phyloP scores from a whole-genome alignment of 768 basidiomycete species.

The Suillus tomentosus region DNA sequence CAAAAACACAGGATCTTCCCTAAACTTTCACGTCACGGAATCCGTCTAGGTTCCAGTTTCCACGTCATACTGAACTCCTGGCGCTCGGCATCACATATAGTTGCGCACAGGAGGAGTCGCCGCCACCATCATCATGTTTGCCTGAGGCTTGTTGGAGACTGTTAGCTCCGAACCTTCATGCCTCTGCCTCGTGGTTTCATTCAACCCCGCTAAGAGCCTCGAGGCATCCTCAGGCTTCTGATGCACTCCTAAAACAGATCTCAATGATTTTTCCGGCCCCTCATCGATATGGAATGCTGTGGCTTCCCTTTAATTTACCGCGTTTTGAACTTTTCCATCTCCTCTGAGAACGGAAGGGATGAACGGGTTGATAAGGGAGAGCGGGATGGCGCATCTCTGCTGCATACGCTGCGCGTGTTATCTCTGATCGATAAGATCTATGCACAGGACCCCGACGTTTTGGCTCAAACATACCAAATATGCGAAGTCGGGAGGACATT shows the following conservation, averaged over 20 bases:
- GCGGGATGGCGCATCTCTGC: neutral
- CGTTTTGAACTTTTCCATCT: neutral
- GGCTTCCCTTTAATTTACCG: neutral
- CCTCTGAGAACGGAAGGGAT: neutral
- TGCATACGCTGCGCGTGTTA: neutral
- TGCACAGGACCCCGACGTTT: neutral
- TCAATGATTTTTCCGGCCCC: neutral
- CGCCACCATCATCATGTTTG: slow-evolving; percentile 20
- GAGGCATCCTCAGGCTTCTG: neutral
- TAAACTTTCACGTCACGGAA: neutral
- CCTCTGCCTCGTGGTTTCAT: neutral
- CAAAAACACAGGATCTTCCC: neutral
- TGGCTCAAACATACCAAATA: neutral
- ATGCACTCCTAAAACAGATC: neutral
- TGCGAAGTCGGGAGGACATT: neutral
- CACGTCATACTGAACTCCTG: neutral
- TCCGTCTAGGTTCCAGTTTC: neutral
- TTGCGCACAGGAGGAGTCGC: neutral
- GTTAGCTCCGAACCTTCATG: slow-evolving; percentile 7
- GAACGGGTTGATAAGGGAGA: neutral
- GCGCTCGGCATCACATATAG: neutral
- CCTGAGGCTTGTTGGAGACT: slow-evolving; percentile 19
- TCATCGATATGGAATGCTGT: neutral
- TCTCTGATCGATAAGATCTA: neutral
- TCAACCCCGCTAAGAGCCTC: neutral